phyloP scores from a whole-genome alignment of 768 basidiomycete genomes.

The Hortiboletus campestris region DNA sequence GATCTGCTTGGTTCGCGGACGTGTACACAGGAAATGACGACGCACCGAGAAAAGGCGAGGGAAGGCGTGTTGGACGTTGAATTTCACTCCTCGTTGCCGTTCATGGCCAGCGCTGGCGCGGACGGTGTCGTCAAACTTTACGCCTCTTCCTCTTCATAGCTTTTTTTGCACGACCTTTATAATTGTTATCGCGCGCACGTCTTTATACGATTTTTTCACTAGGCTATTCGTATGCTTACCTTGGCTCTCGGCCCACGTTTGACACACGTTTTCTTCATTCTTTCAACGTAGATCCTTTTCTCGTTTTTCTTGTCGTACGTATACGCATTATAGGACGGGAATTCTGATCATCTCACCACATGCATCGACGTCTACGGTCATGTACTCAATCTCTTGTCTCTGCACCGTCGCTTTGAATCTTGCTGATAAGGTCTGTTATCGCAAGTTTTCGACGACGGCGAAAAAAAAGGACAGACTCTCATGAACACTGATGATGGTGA shows the following conservation, averaged over 20 bases:
- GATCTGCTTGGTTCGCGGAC: conserved; percentile 76
- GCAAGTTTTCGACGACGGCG: background rate
- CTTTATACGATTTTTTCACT: background rate
- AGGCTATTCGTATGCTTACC: conserved; percentile 9
- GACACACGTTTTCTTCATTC: background rate
- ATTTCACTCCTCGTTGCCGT: conserved; percentile 77
- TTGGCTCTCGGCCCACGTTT: conserved; percentile 10
- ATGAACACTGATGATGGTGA: too few relatives aligned
- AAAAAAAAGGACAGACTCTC: background rate
- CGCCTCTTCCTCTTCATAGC: conserved; percentile 78
- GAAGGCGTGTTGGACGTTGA: conserved; percentile 91
- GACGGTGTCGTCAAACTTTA: conserved; percentile 93
- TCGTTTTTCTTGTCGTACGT: conserved; percentile 17
- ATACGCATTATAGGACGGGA: conserved; percentile 28
- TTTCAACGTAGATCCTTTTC: conserved; percentile 9
- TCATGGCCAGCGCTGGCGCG: conserved; percentile 93
- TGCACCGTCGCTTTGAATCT: background rate
- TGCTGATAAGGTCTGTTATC: background rate
- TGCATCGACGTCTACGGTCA: conserved; percentile 6
- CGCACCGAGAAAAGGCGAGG: conserved; percentile 84
- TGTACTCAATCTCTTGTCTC: background rate
- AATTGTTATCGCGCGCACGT: background rate
- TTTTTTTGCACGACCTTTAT: background rate
- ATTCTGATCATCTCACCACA: conserved; percentile 20
- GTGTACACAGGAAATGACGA: conserved; percentile 86